Evolutionary conservation across 805 yeast species (phyloP), one percentile per base, ranked within the genome.

Genomic region (Grigorovia jiainica): DNA sequence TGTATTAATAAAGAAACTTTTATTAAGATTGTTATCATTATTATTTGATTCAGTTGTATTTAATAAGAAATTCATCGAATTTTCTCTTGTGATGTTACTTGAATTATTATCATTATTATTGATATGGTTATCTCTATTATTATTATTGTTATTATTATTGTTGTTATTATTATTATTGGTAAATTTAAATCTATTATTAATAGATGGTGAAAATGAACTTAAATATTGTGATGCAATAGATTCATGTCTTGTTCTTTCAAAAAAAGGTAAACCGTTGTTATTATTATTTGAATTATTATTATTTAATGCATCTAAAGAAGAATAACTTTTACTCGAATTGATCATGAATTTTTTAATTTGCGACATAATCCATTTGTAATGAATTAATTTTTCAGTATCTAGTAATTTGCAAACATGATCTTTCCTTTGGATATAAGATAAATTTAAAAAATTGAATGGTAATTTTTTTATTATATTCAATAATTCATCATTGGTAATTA

Each of bases 361-460:
- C 13, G 43, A 53, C 55, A 57, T 64, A 46, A 54, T 52, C 20
- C 52, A 44, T 47, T 60, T 62, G 38, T 63, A 59, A 43, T 63
- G 60, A 19, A 58, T 61, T 17, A 54, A 50, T 44, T 64, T 63
- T 15, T 60, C 64, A 18, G 55, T 50, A 7, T 72, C 71, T 15
- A 63, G 54, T n/a, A 63, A 33, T 15, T 64, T 64, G 11, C 56
- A 36, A 44, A 67, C 43, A 2, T 65, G 44, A 47, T 66, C 75
- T 43, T 75, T 72, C 41, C 86, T 62, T 50, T 75, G 80, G 1
- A 82, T 75, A 52, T 78, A 78, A 0, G 83, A 82, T 45, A 76
- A 60, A 19, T 70, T 72, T 43, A 67, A 63, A 52, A 77, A 79
- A 51, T 76, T 70, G 1, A 66, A 57, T 0, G 84, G 84, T 18